These are phyloP conservation scores for Pterocarpus macrocarpus DNA, from an alignment of 306 rosid genomes.

Conservation along the genomic window DNA sequence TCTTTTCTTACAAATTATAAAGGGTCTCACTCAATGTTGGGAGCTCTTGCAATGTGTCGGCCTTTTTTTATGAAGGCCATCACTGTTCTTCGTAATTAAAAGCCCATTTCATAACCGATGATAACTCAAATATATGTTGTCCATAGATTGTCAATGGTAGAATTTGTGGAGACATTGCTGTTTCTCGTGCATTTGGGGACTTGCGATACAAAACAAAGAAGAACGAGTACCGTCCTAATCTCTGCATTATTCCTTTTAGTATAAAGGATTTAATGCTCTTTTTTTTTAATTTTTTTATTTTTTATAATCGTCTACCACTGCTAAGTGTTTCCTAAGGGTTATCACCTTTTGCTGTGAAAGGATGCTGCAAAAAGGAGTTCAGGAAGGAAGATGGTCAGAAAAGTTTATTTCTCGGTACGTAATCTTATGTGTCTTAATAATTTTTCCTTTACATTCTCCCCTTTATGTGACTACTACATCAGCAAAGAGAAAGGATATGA, in stretches of 20 bases:
- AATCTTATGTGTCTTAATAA: slow-evolving; percentile 39
- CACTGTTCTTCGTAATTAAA: slow-evolving; percentile 2
- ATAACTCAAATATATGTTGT: slow-evolving; percentile 43
- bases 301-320: slow-evolving; percentile 5
- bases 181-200: slow-evolving; percentile 98
- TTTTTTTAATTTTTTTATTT: not conserved
- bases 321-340: slow-evolving; percentile 49
- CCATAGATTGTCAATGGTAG: slow-evolving; percentile 85
- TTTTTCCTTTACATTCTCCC: slow-evolving; percentile 32
- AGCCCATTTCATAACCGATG: slow-evolving; percentile 37
- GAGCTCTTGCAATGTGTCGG: not conserved
- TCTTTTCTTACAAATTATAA: not conserved
- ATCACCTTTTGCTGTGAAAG: slow-evolving; percentile 61
- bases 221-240: slow-evolving; percentile 70
- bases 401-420: slow-evolving; percentile 93
- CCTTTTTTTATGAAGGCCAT: not conserved
- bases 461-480: slow-evolving; percentile 1
- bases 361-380: slow-evolving; percentile 90
- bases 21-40: not conserved
- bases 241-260: slow-evolving; percentile 43
- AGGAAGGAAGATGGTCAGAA: slow-evolving; percentile 90
- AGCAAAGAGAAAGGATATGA: slow-evolving; percentile 9
- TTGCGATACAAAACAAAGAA: slow-evolving; percentile 92
- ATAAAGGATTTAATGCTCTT: slow-evolving; percentile 30
- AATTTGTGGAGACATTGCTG: slow-evolving; percentile 97